These are phyloP conservation scores for Adansonia rubrostipa DNA, from an alignment of 441 rosid species.

Conservation along the genomic window DNA sequence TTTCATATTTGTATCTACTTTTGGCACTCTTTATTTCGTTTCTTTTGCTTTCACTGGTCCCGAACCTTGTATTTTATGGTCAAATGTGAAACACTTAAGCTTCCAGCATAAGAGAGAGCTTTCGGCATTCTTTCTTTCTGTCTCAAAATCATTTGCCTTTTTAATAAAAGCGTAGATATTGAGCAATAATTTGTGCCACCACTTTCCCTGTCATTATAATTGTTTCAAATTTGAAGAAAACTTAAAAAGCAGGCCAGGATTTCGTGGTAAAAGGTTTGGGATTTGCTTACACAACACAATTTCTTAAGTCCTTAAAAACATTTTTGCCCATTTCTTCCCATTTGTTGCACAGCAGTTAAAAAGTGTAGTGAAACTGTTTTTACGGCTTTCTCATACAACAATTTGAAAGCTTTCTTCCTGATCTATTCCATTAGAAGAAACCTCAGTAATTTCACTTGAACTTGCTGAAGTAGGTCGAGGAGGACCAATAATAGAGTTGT, in stretches of 20 bases:
- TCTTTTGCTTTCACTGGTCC: no score
- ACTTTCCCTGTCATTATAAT: no score
- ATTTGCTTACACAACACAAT: constrained; percentile 35
- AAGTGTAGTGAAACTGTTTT: neutral
- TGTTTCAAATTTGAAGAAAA: neutral
- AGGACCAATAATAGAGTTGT: constrained; percentile 23
- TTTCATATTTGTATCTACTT: constrained; percentile 16
- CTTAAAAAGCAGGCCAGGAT: constrained; percentile 9
- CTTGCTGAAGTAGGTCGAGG: constrained; percentile 36
- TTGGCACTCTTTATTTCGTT: constrained; percentile 16
- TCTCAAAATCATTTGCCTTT: constrained; percentile 36
- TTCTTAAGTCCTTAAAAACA: constrained; percentile 22
- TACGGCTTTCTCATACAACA: constrained; percentile 25
- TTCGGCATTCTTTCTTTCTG: no score
- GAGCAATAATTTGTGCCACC: neutral
- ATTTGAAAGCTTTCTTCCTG: constrained; percentile 24
- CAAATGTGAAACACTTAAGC: no score
- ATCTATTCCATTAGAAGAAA: constrained; percentile 29
- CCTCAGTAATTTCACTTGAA: constrained; percentile 30
- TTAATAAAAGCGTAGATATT: constrained; percentile 31
- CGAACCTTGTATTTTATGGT: no score
- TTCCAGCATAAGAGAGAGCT: no score
- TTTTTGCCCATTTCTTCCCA: constrained; percentile 9
- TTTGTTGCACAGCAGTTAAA: constrained; percentile 10
- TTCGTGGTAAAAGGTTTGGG: neutral